Conservation (phyloP, 192 early-diverging fungal genomes). For the Linnemannia hyalina region DNA sequence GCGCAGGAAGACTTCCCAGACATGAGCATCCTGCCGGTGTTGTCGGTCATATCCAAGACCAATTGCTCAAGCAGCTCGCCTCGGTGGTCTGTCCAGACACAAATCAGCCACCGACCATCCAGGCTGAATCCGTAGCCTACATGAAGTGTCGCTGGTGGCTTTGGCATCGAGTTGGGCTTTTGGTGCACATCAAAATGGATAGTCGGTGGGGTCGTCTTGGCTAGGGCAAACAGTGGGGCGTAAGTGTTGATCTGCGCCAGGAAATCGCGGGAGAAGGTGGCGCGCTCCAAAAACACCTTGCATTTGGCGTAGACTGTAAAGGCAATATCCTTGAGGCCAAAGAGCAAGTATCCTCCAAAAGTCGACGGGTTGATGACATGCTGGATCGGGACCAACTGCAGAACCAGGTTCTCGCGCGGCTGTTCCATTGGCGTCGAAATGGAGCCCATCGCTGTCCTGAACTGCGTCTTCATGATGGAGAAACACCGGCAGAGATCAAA, state of each 20-base stretch:
- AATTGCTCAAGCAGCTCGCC: constrained; percentile 64
- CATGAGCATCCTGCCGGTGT: neutral
- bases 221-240: constrained; percentile 63
- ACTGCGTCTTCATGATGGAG: constrained; percentile 59
- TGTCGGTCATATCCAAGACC: constrained; percentile 38
- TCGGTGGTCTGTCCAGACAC: constrained; percentile 66
- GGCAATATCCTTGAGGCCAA: constrained; percentile 66
- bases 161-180: constrained; percentile 51
- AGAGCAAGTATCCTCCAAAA: constrained; percentile 65
- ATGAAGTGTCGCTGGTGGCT: constrained; percentile 60
- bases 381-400: constrained; percentile 66
- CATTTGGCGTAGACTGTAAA: constrained; percentile 68
- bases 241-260: constrained; percentile 58
- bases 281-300: constrained; percentile 56
- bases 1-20: neutral
- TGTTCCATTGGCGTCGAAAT: constrained; percentile 51
- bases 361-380: constrained; percentile 61
- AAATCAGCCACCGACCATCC: constrained; percentile 63
- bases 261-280: constrained; percentile 20
- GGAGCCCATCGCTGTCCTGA: constrained; percentile 40
- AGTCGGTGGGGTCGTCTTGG: constrained; percentile 53
- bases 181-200: constrained; percentile 57
- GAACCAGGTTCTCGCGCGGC: constrained; percentile 54
- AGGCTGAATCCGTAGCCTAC: constrained; percentile 64
- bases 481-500: constrained; percentile 65